Evolutionary conservation across 1,284 basidiomycete genomes (phyloP).

Genomic region (Ganoderma boninense): DNA sequence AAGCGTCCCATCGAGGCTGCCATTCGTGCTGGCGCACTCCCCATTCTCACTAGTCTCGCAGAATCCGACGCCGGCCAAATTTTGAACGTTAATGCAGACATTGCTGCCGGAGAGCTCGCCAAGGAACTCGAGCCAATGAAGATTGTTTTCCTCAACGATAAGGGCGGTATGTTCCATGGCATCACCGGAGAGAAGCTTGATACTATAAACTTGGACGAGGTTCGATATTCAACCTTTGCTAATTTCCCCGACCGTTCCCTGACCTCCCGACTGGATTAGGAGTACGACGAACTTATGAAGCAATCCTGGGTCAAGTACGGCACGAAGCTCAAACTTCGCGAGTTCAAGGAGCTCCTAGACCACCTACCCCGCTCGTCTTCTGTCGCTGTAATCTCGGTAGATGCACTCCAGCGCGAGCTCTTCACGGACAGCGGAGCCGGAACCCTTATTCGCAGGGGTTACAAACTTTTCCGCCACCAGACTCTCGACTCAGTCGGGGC

Average conservation of each 20-base stretch:
- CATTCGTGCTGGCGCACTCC: constrained; percentile 92
- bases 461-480: constrained; percentile 94
- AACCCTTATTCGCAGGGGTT: constrained; percentile 96
- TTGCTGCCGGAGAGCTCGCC: constrained; percentile 94
- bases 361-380: constrained; percentile 98
- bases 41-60: constrained; percentile 92
- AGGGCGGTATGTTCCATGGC: constrained; percentile 98
- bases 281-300: constrained; percentile 97
- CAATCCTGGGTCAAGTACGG: constrained; percentile 99
- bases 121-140: constrained; percentile 99
- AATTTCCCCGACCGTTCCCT: constrained; percentile 6
- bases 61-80: constrained; percentile 94
- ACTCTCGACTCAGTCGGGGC: constrained; percentile 88
- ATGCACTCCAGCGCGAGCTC: constrained; percentile 95
- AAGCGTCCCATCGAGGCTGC: constrained; percentile 95
- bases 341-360: constrained; percentile 99
- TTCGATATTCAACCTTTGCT: constrained; percentile 37
- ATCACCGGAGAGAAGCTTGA: constrained; percentile 95
- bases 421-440: constrained; percentile 99
- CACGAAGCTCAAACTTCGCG: constrained; percentile 98
- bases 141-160: constrained; percentile 99
- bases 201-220: constrained; percentile 98
- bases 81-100: constrained; percentile 96
- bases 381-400: constrained; percentile 96
- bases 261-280: constrained; percentile 53